A percentile compares a stretch with the other conserved stretches of the same genome.
Conservation (phyloP, 1,284 basidiomycete genomes). For the Leucoagaricus sp. region DNA sequence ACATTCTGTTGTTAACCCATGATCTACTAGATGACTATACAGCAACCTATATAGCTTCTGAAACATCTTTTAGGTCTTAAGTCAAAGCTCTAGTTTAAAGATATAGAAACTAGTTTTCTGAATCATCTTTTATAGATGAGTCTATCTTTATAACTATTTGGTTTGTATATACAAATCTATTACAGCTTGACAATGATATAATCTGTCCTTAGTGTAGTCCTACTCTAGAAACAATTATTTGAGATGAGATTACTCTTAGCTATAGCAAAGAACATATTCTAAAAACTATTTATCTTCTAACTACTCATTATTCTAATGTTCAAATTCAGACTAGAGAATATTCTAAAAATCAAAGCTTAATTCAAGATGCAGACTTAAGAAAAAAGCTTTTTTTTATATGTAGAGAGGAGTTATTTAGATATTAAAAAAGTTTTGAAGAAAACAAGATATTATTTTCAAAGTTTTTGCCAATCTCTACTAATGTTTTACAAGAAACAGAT, state of each 20-base stretch:
- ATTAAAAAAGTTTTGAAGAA: too few species aligned
- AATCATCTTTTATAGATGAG: constrained; percentile 20
- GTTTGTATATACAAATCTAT: constrained; percentile 27
- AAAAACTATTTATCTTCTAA: constrained; percentile 24
- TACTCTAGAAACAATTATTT: constrained; percentile 24
- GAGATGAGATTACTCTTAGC: constrained; percentile 28
- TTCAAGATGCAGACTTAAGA: neutral
- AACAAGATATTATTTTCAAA: too few species aligned
- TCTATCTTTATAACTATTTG: constrained; percentile 26
- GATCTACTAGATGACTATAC: constrained; percentile 32
- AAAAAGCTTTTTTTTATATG: too few species aligned
- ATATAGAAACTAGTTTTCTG: too few species aligned
- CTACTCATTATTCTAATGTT: constrained; percentile 15
- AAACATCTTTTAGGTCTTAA: constrained; percentile 31
- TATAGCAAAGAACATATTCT: constrained; percentile 26
- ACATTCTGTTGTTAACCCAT: constrained; percentile 26
- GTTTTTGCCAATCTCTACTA: too few species aligned
- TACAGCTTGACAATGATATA: constrained; percentile 23
- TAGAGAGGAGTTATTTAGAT: too few species aligned
- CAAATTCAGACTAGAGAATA: neutral
- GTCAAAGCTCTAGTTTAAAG: constrained; percentile 15
- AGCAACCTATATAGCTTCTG: constrained; percentile 25
- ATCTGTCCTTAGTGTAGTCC: constrained; percentile 23
- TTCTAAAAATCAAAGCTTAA: too few species aligned
- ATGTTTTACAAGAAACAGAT: too few species aligned